Base-by-base conservation (phyloP, 352 stramenopile species). In the Globisporangium alternatum region DNA sequence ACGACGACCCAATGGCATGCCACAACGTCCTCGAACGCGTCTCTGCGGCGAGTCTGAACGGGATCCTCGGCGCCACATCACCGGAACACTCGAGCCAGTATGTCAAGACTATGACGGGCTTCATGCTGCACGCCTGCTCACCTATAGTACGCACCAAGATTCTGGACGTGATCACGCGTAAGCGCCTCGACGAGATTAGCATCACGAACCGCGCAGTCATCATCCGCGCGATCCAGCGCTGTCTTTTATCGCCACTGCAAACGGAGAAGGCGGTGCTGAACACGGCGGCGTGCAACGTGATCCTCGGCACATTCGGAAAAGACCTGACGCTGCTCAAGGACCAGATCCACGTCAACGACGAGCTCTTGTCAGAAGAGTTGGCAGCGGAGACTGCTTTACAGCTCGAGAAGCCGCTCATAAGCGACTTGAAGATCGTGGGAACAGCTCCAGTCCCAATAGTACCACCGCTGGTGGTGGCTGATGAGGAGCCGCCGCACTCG, bases 291-390 rank as follows among this genome's bases (percentile, higher is more conserved):
- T 91, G 75, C 62, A 85, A 89, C 60, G 78, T 95, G 10, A 65
- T 95, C 13, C 80, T 74, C 56, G 81, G 80, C 12, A 95, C 86
- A 25, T 85, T 78, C 44, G 86, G 83, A 2, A 67, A 73, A 17
- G 82, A 95, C 21, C 60, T 95, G 22, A 90, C 86, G 51, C 66
- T 90, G 53, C 63, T 95, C 1, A 95, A 95, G 59, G 86, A 95
- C 68, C 77, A 84, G 52, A 84, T 95, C 51, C 82, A 95, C 64
- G 69, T 75, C 15, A 76, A 87, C 60, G 81, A 91, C 56, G 76
- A 88, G 21, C 53, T 80, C 9, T 77, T 79, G 9, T 62, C 78
- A 13, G 75, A 85, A 5, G 49, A 68, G 3, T 13, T 37, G 7
- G 22, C 43, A 2, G 45, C 8, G 17, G 56, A 52, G 7, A 17